A percentile compares a stretch with the other conserved stretches of the same genome.
Evolutionary conservation across 768 basidiomycete species (phyloP).

Genomic region (Rhizopogon sp.): DNA sequence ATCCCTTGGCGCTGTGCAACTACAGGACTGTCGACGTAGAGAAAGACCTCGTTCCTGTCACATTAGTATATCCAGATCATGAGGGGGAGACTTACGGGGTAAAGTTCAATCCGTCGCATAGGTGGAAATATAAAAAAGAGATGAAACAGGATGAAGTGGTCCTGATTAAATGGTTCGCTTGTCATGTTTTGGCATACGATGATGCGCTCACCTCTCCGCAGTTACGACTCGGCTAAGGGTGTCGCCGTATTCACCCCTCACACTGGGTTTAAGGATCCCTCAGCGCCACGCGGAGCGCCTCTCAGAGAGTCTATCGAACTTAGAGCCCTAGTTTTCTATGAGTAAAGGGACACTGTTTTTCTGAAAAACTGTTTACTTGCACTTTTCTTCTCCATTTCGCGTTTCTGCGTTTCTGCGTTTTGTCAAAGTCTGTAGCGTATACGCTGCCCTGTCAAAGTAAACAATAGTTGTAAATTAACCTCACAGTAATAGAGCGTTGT

Average conservation of each 20-base stretch:
- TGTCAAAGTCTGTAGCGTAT: not conserved
- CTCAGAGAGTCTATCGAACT: constrained; percentile 58
- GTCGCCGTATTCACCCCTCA: constrained; percentile 57
- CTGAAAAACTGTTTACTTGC: not conserved
- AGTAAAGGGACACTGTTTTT: constrained; percentile 18
- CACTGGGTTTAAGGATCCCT: constrained; percentile 54
- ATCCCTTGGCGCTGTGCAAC: constrained; percentile 50
- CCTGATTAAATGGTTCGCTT: constrained; percentile 46
- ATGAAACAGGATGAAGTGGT: constrained; percentile 46
- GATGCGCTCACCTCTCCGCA: constrained; percentile 5
- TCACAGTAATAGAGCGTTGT: too few species aligned
- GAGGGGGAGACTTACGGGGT: constrained; percentile 51
- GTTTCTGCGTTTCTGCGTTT: not conserved
- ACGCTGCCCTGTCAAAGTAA: too few species aligned
- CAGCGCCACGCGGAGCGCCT: constrained; percentile 44
- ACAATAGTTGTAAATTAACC: too few species aligned
- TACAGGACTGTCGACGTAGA: constrained; percentile 38
- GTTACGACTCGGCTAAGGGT: constrained; percentile 38
- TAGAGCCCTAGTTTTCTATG: constrained; percentile 60
- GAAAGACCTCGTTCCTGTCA: constrained; percentile 39
- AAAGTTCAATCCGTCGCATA: constrained; percentile 39
- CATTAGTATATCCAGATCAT: constrained; percentile 42
- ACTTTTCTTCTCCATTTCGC: not conserved
- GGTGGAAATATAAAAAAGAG: constrained; percentile 46
- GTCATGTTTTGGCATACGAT: not conserved